A percentile compares a stretch with the other conserved stretches of the same genome.
Conservation (phyloP, 179 eudicot species). For the Beta macrorhiza region DNA sequence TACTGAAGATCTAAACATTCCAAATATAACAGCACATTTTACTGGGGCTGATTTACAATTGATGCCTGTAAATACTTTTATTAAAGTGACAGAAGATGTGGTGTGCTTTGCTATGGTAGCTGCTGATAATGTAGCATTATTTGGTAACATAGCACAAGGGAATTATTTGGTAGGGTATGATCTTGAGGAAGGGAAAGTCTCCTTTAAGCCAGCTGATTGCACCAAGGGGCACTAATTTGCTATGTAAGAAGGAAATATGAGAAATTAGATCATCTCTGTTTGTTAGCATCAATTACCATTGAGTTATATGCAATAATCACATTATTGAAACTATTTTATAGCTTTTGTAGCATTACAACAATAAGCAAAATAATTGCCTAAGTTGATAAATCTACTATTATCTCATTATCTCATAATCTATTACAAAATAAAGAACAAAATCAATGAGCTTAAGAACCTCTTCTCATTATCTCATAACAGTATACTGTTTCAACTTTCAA, state of each 20-base stretch:
- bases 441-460: neutral
- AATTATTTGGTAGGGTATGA: constrained; percentile 51
- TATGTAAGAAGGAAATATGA: too few species aligned
- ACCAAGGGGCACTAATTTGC: constrained; percentile 2
- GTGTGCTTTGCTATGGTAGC: constrained; percentile 42
- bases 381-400: too few species aligned
- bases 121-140: constrained; percentile 6
- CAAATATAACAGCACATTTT: constrained; percentile 34
- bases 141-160: constrained; percentile 47
- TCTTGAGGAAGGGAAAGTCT: constrained; percentile 32
- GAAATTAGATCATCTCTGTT: too few species aligned
- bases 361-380: too few species aligned
- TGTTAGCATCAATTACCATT: too few species aligned
- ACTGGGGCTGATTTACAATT: constrained; percentile 38
- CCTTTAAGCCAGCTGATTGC: constrained; percentile 46
- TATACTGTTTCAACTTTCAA: neutral
- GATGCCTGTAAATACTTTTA: constrained; percentile 26
- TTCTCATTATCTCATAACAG: neutral
- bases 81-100: constrained; percentile 16
- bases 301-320: too few species aligned
- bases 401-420: neutral
- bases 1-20: constrained; percentile 21
- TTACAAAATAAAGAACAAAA: neutral
- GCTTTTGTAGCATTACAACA: too few species aligned
- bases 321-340: too few species aligned